Base-by-base conservation (phyloP, 75 land plant genomes). In the Sequoia sempervirens region DNA sequence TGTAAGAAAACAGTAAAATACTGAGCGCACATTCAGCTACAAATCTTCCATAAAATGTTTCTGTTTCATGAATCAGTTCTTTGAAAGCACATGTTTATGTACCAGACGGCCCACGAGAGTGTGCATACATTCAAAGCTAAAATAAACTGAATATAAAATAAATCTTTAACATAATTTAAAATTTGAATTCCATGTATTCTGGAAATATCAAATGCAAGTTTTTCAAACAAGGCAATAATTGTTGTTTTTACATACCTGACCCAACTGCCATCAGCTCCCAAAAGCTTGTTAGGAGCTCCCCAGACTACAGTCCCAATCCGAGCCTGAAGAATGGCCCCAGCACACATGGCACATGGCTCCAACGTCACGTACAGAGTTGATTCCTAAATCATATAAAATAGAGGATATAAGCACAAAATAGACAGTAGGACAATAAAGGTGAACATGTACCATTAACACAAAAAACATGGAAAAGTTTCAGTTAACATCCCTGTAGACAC, bases 261-360 rank as follows among this genome's bases (percentile, higher is more conserved):
- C 99, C 99, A 96, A 87, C 99, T 96, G 45, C 99, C 99, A 86
- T 96, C 99, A 85, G 99, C 99, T 81, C 99, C 99, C 23, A 96
- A 89, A 74, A 96, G 92, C 79, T 92, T 91, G 83, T 95, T 96
- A 30, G 92, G 95, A 32, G 97, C 93, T 85, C 99, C 99, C 95
- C 95, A 96, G 34, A 96, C 99, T 46, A 96, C 81, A 34, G 88
- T 87, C 43, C 90, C 90, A 40, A 96, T 86, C 76, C 99, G 89
- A 53, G 94, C 92, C 89, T 96, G 99, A 58, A 95, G 90, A 85
- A 96, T 92, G 78, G 97, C 99, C 47, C 99, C 99, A 72, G 97
- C 99, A 88, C 99, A 96, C 99, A 96, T 96, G 0, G 99, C 87
- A 87, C 99, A 96, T 73, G 99, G 99, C 89, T 96, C 99, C 64